Base-by-base conservation (phyloP, 768 basidiomycete species). In the Suillus subalutaceus region DNA sequence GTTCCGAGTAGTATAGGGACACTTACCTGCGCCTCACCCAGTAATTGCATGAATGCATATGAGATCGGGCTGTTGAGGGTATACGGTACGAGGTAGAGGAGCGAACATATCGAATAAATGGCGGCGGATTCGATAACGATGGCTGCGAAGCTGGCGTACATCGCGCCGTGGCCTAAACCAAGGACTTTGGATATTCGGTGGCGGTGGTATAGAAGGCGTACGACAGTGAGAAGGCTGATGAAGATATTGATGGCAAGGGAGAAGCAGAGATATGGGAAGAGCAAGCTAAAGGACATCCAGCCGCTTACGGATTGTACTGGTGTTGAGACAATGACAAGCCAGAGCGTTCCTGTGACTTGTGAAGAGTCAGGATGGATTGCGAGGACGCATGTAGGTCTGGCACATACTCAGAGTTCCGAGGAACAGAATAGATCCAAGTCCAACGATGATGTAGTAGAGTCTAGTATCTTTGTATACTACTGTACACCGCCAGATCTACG, bases 71-170 rank as follows among this genome's bases (percentile, higher is more conserved):
- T 78, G 15, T 63, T 55, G 4, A n/a, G 6, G 35, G 69, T 72
- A 37, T 71, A 77, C 0, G 75, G 74, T 26, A 79, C 43, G 44
- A 79, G 72, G 63, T 79, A 80, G 0, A 79, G 38, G 50, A 79
- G 53, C 0, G 78, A 79, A 38, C 69, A 72, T 52, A 71, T 68
- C n/a, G 78, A 43, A 56, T 80, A 79, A 18, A 80, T 68, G 10
- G 76, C 66, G 16, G 78, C 77, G 10, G 77, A 78, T 67, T 79
- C 78, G 23, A 79, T 61, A 8, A 79, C 65, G 73, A 79, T 76
- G 16, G 77, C 62, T n/a, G 77, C 75, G 37, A 79, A 73, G 65
- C 72, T 73, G n/a, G 74, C 59, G 7, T 80, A 80, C 4, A 75
- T 66, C 6, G 38, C 55, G 30, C 74, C 71, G 23, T 78, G 73